Evolutionary conservation across 2,329 filamentous ascomycete species (phyloP).

Genomic region (Colletotrichum viniferum): DNA sequence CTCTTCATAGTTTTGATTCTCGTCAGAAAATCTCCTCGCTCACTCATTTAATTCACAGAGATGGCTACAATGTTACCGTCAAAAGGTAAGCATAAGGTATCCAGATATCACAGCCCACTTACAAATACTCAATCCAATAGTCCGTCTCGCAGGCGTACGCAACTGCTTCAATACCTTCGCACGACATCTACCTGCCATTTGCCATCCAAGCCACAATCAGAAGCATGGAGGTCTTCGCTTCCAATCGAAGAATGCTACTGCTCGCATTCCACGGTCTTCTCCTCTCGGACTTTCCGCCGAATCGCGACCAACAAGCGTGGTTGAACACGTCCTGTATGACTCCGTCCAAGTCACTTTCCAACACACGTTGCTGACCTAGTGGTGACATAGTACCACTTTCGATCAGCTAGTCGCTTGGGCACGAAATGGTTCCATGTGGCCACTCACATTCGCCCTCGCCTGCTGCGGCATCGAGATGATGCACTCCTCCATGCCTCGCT

Average conservation of each 20-base stretch:
- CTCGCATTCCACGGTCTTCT: not conserved
- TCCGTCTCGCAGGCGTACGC: not conserved
- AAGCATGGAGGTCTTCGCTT: not conserved
- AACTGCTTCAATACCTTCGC: not conserved
- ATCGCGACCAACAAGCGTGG: not conserved
- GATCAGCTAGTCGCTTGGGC: conserved; percentile 85
- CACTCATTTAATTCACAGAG: not conserved
- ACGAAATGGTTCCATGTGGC: conserved; percentile 84
- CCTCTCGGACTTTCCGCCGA: not conserved
- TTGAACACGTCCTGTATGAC: not conserved
- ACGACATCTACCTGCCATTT: not conserved
- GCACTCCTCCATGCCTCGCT: conserved; percentile 87
- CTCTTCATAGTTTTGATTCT: no score
- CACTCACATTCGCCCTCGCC: conserved; percentile 86
- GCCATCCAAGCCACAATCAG: accelerated
- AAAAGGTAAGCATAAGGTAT: not conserved
- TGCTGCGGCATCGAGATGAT: conserved; percentile 95
- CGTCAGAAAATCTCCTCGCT: no score
- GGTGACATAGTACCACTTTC: conserved; percentile 67
- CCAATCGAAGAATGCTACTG: not conserved
- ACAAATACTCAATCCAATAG: not conserved
- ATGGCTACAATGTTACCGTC: not conserved
- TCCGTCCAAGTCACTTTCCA: not conserved
- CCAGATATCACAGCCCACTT: accelerated
- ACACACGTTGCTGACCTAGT: not conserved